phyloP scores from a whole-genome alignment of 2,329 filamentous ascomycete genomes.

The Aspergillus sp. region DNA sequence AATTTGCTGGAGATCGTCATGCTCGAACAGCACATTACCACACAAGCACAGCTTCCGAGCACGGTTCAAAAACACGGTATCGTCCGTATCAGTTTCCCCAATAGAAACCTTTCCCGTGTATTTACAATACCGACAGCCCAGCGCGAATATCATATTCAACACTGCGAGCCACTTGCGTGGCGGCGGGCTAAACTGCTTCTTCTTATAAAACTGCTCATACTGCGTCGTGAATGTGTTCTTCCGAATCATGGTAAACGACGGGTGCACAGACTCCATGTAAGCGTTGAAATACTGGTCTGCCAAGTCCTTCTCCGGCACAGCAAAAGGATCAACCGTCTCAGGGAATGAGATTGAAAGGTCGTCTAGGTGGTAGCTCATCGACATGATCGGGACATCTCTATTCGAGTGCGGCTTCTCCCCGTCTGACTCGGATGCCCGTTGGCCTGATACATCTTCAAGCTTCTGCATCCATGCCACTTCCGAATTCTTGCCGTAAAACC shows the following conservation, averaged over 20 bases:
- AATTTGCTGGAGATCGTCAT: slow-evolving; percentile 45
- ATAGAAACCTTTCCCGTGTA: slow-evolving; percentile 25
- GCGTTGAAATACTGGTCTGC: slow-evolving; percentile 41
- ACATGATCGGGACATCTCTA: slow-evolving; percentile 22
- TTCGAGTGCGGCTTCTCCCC: neutral
- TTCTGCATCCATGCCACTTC: slow-evolving; percentile 45
- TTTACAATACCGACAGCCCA: slow-evolving; percentile 42
- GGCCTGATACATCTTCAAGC: slow-evolving; percentile 31
- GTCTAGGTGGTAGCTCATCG: slow-evolving; percentile 42
- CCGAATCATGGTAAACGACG: slow-evolving; percentile 43
- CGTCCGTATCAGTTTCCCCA: slow-evolving; percentile 33
- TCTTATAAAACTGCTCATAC: slow-evolving; percentile 35
- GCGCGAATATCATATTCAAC: slow-evolving; percentile 49
- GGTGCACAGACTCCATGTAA: slow-evolving; percentile 42
- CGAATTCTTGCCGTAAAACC: slow-evolving; percentile 47
- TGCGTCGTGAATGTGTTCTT: slow-evolving; percentile 37
- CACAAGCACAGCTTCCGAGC: slow-evolving; percentile 39
- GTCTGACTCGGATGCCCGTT: slow-evolving; percentile 15
- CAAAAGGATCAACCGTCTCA: slow-evolving; percentile 36
- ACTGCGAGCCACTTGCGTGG: slow-evolving; percentile 42
- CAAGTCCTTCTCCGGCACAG: slow-evolving; percentile 35
- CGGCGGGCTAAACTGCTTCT: slow-evolving; percentile 25
- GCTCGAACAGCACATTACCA: slow-evolving; percentile 38
- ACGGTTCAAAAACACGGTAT: slow-evolving; percentile 41
- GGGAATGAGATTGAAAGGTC: slow-evolving; percentile 37